Base-by-base conservation (phyloP, 2,329 filamentous ascomycete genomes). In the Zasmidium cellare region DNA sequence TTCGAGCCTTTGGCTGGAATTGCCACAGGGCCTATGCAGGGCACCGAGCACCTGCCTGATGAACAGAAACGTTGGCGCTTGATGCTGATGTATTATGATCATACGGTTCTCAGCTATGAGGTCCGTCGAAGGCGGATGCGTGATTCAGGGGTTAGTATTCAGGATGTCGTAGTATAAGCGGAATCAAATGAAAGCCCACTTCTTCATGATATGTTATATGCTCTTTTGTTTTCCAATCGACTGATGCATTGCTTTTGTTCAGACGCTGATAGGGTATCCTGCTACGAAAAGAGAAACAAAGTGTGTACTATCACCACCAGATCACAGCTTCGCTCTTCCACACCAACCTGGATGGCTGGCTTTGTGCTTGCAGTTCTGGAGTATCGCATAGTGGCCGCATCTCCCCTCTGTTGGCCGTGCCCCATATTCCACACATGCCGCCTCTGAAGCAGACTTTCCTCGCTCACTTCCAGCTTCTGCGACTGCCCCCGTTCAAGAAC, bases 31-130 rank as follows among this genome's bases (percentile, higher is more conserved):
- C 88, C 86, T 0, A 74, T 90, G 6, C 87, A 85, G 52, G 80
- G 77, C 0, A 72, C 69, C 57, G 63, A 74, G 53, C 67, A 69
- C 41, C 38, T 60, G 28, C 54, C 47, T 14, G 67, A 65, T 46
- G 63, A 56, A 66, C 72, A 77, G 58, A 77, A 78, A 62, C 79
- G 83, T 57, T 92, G 87, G 80, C 77, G 88, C 58, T 64, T 93
- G 57, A 82, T 93, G 70, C 74, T 92, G 72, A 86, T 90, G 70
- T 92, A 88, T 70, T 81, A 82, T 57, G 85, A 91, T 72, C 85
- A 90, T 66, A 82, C 83, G 1, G 81, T 92, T 24, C 69, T 91
- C 63, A 87, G 82, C 58, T 92, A 91, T 74, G 86, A 90, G 71
- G 72, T 91, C n/a, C 65, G 67, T 20, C 74, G 69, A 53, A 54